Evolutionary conservation across 306 rosid species (phyloP).

Genomic region (Abrus precatorius): DNA sequence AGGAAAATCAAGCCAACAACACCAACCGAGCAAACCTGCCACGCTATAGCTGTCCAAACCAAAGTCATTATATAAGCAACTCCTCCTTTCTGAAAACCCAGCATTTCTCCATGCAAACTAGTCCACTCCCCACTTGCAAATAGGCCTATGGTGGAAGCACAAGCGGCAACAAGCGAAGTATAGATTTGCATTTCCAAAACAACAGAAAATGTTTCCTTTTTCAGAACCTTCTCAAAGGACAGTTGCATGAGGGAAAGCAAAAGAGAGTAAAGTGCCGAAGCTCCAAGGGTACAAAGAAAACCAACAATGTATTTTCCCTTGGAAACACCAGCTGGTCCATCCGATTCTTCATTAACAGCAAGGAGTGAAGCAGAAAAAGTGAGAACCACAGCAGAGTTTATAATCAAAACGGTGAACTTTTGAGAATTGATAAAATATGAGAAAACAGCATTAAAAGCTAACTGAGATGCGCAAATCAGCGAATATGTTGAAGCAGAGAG

Average conservation of each 20-base stretch:
- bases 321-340: slow-evolving; percentile 62
- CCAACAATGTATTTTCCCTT: slow-evolving; percentile 61
- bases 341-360: slow-evolving; percentile 75
- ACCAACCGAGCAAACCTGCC: slow-evolving; percentile 96
- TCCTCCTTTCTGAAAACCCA: slow-evolving; percentile 62
- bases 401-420: slow-evolving; percentile 76
- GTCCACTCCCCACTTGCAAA: slow-evolving; percentile 87
- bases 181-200: slow-evolving; percentile 94
- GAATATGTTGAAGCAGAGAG: slow-evolving; percentile 94
- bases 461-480: slow-evolving; percentile 82
- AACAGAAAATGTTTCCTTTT: slow-evolving; percentile 82
- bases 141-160: slow-evolving; percentile 71
- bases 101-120: slow-evolving; percentile 78
- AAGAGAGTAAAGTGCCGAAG: slow-evolving; percentile 84
- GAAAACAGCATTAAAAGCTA: slow-evolving; percentile 89
- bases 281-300: slow-evolving; percentile 79
- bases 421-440: slow-evolving; percentile 87
- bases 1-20: slow-evolving; percentile 87
- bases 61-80: slow-evolving; percentile 75
- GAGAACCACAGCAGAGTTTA: slow-evolving; percentile 75
- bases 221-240: slow-evolving; percentile 79
- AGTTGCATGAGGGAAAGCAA: slow-evolving; percentile 90
- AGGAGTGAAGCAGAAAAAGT: slow-evolving; percentile 78
- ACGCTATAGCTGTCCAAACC: slow-evolving; percentile 80
- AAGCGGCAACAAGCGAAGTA: slow-evolving; percentile 77